Evolutionary conservation across 2,329 filamentous ascomycete genomes (phyloP).

Genomic region (Aspergillus pseudonomiae): DNA sequence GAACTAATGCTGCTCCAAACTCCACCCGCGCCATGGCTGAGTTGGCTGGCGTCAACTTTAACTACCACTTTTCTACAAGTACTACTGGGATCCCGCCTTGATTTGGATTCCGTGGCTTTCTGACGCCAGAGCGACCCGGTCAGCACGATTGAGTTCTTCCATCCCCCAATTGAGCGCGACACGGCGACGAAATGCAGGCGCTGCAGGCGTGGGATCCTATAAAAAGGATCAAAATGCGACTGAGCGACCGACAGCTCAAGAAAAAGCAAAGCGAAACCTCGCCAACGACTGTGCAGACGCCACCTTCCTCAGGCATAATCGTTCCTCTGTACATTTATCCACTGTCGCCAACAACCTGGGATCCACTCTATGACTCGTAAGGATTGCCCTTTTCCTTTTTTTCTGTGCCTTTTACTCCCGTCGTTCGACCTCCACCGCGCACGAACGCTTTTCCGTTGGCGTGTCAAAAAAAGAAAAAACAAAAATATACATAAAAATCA

Average conservation of each 20-base stretch:
- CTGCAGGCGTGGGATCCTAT: not conserved
- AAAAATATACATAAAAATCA: not conserved
- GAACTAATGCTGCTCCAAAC: not conserved
- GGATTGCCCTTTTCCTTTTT: not conserved
- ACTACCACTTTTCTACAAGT: not conserved
- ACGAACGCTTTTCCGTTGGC: not conserved
- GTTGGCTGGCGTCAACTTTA: not conserved
- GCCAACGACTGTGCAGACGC: not conserved
- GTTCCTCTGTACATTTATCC: slow-evolving; percentile 24
- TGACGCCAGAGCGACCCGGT: not conserved
- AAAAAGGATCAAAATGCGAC: not conserved
- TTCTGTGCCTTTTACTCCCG: not conserved
- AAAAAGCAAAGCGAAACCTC: not conserved
- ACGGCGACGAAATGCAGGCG: not conserved
- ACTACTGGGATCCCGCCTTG: not conserved
- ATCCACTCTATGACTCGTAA: slow-evolving; percentile 23
- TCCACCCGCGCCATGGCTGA: not conserved
- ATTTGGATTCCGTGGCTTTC: not conserved
- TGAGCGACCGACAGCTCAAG: not conserved
- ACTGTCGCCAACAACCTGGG: slow-evolving; percentile 17
- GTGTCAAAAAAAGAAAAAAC: not conserved
- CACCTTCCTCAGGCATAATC: slow-evolving; percentile 13
- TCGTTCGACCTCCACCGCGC: not conserved
- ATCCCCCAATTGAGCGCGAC: too few species aligned
- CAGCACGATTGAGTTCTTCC: not conserved